phyloP scores from a whole-genome alignment of 169 alveolate species.

The Perkinsus chesapeaki region DNA sequence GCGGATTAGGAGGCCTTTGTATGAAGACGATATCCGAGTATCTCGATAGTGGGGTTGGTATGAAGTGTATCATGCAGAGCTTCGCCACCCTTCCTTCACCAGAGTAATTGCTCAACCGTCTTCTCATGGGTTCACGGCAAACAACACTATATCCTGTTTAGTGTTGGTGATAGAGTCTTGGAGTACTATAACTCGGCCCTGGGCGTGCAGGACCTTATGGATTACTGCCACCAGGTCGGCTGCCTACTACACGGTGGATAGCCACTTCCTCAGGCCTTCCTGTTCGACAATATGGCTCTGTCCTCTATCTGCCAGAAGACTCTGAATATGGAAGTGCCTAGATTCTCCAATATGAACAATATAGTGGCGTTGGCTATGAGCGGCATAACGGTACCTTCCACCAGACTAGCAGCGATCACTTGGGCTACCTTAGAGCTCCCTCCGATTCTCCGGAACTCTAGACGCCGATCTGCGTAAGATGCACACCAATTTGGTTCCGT shows the following conservation, averaged over 20 bases:
- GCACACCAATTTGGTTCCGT: constrained; percentile 17
- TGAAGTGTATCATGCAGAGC: constrained; percentile 6
- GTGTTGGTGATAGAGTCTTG: neutral
- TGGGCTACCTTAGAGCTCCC: neutral
- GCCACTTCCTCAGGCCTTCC: neutral
- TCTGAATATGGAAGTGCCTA: neutral
- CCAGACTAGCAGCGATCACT: too few species aligned
- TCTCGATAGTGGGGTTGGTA: neutral
- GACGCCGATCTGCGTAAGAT: constrained; percentile 18
- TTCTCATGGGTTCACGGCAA: too few species aligned
- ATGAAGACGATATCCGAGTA: neutral
- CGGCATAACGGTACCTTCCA: constrained; percentile 7
- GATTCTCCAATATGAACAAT: neutral
- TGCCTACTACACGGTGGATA: neutral
- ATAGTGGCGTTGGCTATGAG: constrained; percentile 2
- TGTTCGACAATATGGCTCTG: constrained; percentile 11
- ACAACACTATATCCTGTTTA: neutral
- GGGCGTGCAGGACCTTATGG: neutral
- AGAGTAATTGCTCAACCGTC: neutral
- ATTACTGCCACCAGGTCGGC: constrained; percentile 7
- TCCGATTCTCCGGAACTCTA: constrained; percentile 6
- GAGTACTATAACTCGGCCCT: constrained; percentile 7
- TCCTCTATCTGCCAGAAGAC: neutral
- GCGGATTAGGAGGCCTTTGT: neutral
- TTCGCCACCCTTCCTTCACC: constrained; percentile 8